A percentile compares a stretch with the other conserved stretches of the same genome.
Conservation (phyloP, 2,329 filamentous ascomycete genomes). For the Penicillium sumatraense region DNA sequence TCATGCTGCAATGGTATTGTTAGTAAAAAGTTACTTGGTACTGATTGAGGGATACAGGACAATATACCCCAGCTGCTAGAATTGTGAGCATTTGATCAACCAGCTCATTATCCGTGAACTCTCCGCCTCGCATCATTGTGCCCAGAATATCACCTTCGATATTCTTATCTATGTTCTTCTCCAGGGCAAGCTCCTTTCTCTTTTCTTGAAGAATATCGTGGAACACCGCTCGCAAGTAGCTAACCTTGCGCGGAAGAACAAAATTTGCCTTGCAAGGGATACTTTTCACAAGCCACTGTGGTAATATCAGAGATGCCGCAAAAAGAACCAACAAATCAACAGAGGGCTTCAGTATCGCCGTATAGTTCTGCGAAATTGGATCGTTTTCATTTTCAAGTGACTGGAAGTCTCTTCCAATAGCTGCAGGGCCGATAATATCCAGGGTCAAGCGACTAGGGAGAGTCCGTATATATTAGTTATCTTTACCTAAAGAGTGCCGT, state of each 20-base stretch:
- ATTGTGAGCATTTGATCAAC: constrained; percentile 46
- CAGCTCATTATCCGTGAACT: constrained; percentile 42
- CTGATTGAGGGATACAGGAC: neutral
- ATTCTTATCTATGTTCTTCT: constrained; percentile 41
- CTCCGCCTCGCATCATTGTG: constrained; percentile 39
- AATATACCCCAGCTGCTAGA: constrained; percentile 39
- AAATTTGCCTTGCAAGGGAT: constrained; percentile 46
- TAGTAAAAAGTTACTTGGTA: neutral
- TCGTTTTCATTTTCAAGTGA: constrained; percentile 55
- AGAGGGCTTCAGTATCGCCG: constrained; percentile 52
- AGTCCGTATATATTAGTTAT: neutral
- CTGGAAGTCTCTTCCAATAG: constrained; percentile 60
- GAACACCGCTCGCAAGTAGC: constrained; percentile 35
- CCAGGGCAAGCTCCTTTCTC: constrained; percentile 22
- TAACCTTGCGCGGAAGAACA: constrained; percentile 31
- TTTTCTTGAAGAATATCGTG: constrained; percentile 38
- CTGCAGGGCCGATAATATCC: constrained; percentile 62
- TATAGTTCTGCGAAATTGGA: constrained; percentile 56
- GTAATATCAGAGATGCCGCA: constrained; percentile 50
- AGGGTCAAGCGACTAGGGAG: constrained; percentile 52
- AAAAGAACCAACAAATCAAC: constrained; percentile 47
- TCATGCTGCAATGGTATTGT: constrained; percentile 22
- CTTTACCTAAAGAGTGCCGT: neutral
- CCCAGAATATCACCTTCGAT: constrained; percentile 40
- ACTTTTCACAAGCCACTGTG: constrained; percentile 51